A percentile compares a stretch with the other conserved stretches of the same genome.
These are phyloP conservation scores for Albophoma yamanashiensis DNA, from an alignment of 2,329 filamentous ascomycete genomes.

Conservation along the genomic window DNA sequence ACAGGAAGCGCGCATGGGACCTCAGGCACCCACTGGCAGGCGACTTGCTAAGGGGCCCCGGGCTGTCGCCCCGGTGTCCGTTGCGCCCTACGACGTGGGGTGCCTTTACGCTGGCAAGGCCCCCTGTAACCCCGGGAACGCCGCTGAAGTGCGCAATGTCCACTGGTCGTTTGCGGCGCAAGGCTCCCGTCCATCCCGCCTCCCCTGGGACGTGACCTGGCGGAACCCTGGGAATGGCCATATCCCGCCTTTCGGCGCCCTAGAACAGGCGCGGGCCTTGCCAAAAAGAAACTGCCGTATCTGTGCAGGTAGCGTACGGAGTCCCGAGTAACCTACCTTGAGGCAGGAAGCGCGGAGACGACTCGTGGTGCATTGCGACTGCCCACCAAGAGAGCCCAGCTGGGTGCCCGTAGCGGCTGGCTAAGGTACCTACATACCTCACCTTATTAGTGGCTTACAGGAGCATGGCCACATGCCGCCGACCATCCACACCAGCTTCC, in stretches of 20 bases:
- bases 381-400: not conserved
- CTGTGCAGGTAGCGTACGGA: not conserved
- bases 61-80: not conserved
- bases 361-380: not conserved
- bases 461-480: not conserved
- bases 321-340: no score
- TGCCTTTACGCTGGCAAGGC: no score
- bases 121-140: not conserved
- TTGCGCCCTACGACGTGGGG: not conserved
- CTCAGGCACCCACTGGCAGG: not conserved
- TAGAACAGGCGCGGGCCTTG: not conserved
- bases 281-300: not conserved
- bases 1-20: not conserved
- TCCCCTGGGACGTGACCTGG: not conserved
- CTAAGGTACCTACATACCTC: no score
- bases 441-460: not conserved
- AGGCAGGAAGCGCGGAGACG: no score
- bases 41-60: not conserved
- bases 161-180: not conserved
- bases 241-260: no score
- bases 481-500: not conserved
- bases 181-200: not conserved
- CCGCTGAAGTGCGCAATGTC: not conserved
- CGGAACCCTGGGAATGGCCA: not conserved
- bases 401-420: not conserved